Evolutionary conservation across 768 basidiomycete genomes (phyloP), one percentile per base, ranked within the genome.

Genomic region (Leucocoprinus sp.): DNA sequence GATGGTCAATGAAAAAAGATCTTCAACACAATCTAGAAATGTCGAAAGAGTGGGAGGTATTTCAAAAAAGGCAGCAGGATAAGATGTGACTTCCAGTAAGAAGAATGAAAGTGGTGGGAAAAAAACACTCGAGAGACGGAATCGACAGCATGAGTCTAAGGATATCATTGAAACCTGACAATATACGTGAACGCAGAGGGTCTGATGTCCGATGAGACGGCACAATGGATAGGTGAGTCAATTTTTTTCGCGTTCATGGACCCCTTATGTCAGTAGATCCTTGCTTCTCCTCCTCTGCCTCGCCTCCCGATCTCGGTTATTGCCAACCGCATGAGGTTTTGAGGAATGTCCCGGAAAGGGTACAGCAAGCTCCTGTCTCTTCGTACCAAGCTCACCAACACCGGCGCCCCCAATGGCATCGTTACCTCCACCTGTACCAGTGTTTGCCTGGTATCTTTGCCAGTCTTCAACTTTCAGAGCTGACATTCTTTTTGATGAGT

Each of bases 391-490:
- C 22, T 49, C 48, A 48, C 46, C 43, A 38, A 43, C 36, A 50
- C 49, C 48, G 45, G 37, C 54, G 38, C 52, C 48, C 4, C 18
- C 55, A 52, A 6, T 9, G 8, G 12, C 21, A 19, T 26, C 15
- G 17, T 21, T 23, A 33, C 7, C 12, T 8, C 19, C 8, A 24
- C 33, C 55, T 42, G 65, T 65, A 46, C 61, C 63, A 29, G 49
- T 52, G 36, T 77, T 73, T 42, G 76, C 69, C 58, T 89, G 87
- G 54, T 80, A 73, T 52, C 75, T 74, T 61, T 86, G 81, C 87
- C 88, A 90, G 58, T 88, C 87, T 60, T 88, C 84, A 31, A 90
- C 87, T 59, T 88, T 87, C 69, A 89, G 61, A 58, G 73, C 78
- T 33, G 85, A 87, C 60, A 82, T 60, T 37, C 84, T 76, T 54